These are phyloP conservation scores for Rhizomucor pusillus DNA, from an alignment of 371 early-diverging fungal species.

Conservation along the genomic window DNA sequence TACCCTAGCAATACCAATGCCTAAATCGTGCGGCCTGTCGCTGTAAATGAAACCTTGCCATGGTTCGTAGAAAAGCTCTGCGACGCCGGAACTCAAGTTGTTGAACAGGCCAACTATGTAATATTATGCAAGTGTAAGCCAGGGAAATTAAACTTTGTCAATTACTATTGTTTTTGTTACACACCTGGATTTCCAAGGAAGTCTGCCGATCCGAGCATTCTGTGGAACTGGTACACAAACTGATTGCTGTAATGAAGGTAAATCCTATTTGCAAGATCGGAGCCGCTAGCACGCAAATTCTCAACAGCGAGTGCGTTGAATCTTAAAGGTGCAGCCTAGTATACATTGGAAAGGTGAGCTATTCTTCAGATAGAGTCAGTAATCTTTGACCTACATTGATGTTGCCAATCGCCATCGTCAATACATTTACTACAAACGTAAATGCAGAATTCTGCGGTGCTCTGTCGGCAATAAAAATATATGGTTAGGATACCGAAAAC, in stretches of 20 bases:
- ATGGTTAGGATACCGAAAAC: not conserved
- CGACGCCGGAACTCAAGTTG: conserved; percentile 92
- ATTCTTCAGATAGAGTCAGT: too few species aligned
- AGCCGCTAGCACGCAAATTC: conserved; percentile 80
- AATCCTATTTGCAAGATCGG: conserved; percentile 78
- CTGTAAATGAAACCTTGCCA: conserved; percentile 96
- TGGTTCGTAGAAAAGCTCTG: conserved; percentile 97
- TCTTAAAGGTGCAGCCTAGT: conserved; percentile 82
- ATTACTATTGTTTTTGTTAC: not conserved
- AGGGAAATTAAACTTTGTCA: not conserved
- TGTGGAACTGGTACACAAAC: conserved; percentile 87
- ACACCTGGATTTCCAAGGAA: conserved; percentile 91
- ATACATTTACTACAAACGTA: conserved; percentile 74
- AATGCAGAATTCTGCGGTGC: conserved; percentile 35
- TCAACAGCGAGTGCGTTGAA: conserved; percentile 91
- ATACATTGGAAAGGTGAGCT: not conserved
- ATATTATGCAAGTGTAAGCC: not conserved
- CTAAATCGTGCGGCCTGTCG: conserved; percentile 93
- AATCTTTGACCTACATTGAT: conserved; percentile 68
- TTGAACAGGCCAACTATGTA: conserved; percentile 86
- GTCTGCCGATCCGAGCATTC: conserved; percentile 95
- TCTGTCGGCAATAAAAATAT: not conserved
- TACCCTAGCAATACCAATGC: conserved; percentile 89
- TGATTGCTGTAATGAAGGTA: conserved; percentile 88
- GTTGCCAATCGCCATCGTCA: conserved; percentile 97